phyloP scores from a whole-genome alignment of 176 grass and related monocot genomes.

The Leersia perrieri region DNA sequence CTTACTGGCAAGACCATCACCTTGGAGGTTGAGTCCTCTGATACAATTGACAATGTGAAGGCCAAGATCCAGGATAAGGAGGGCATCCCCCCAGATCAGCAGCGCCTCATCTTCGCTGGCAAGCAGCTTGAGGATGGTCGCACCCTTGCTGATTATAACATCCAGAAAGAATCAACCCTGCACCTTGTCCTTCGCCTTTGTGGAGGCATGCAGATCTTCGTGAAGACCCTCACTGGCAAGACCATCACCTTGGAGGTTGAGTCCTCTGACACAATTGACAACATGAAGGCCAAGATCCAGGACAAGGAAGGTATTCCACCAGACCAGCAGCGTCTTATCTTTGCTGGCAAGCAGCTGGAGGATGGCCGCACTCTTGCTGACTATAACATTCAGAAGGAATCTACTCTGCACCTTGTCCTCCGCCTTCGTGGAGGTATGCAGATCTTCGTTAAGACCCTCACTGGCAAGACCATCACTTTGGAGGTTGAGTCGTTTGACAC shows the following conservation, averaged over 20 bases:
- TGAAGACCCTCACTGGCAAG: conserved; percentile 55
- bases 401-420: conserved; percentile 38
- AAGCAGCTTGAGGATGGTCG: conserved; percentile 67
- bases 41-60: conserved; percentile 66
- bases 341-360: conserved; percentile 60
- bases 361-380: conserved; percentile 42
- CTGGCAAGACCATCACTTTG: conserved; percentile 55
- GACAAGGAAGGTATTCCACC: conserved; percentile 66
- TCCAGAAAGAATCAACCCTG: conserved; percentile 63
- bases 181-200: conserved; percentile 54
- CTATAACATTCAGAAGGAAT: conserved; percentile 68
- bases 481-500: conserved; percentile 63
- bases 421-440: conserved; percentile 44
- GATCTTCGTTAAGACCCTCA: conserved; percentile 56
- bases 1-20: conserved; percentile 62
- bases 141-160: conserved; percentile 58
- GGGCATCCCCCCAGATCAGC: conserved; percentile 61
- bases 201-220: conserved; percentile 63
- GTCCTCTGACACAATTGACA: conserved; percentile 51
- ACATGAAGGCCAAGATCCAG: conserved; percentile 69
- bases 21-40: conserved; percentile 43
- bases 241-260: conserved; percentile 60
- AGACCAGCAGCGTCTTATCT: conserved; percentile 58
- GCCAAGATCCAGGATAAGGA: conserved; percentile 77
- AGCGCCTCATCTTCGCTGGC: conserved; percentile 52